Base-by-base conservation (phyloP, 1,139 yeast genomes). In the Yarrowia galli region DNA sequence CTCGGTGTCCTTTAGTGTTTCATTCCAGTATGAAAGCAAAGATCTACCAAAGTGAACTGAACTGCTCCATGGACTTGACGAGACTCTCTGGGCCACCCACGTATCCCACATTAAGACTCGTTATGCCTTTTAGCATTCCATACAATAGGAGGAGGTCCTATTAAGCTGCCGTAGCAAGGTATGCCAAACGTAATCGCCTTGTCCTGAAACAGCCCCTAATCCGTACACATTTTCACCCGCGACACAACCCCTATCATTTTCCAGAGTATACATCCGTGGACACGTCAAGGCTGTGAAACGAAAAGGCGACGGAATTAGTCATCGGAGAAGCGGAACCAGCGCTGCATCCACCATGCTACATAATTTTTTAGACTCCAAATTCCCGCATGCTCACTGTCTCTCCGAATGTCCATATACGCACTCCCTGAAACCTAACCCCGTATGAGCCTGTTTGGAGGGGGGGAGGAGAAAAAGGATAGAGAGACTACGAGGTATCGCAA, bases 261-360 rank as follows among this genome's bases (percentile, higher is more conserved):
- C 32, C 32, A 28, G 32, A 28, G 20, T 8, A 16, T n/a, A 40
- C 10, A 13, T n/a, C 23, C 23, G 15, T 7, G 45, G 45, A 42
- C 7, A 42, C 45, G 45, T 42, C 43, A 35, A 10, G 40, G 18
- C 8, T 36, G 18, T 12, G n/a, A 15, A 36, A 36, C 16, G 16
- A 15, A 36, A 36, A 45, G 13, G 10, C 8, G 53, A 8, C 53
- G 12, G 25, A 23, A 20, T 20, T 18, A 35, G 58, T 53, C 58
- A 36, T 22, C 45, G 60, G 60, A 36, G 58, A 51, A 35, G 45
- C 60, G 45, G 43, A 53, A 22, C 43, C 20, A 35, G 43, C 7
- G 38, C 23, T 36, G 58, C 58, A 22, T 53, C 28, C 22, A 2
- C 51, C 51, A 46, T 46, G 51, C 36, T 48, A n/a, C 53, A 25